These are phyloP conservation scores for Lunasporangiospora selenospora DNA, from an alignment of 192 early-diverging fungal species.

Conservation along the genomic window DNA sequence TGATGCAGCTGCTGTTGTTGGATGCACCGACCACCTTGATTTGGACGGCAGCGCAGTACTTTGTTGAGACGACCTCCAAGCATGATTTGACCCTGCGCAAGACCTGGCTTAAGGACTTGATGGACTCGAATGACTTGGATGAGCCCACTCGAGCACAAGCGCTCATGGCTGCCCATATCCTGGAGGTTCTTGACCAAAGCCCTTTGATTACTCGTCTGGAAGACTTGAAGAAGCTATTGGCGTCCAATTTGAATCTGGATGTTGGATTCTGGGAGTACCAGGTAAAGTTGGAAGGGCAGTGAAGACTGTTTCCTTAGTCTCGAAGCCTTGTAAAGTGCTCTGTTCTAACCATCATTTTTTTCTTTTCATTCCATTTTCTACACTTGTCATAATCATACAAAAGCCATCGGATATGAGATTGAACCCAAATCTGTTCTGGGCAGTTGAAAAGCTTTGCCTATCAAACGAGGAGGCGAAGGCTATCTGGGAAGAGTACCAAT, in stretches of 20 bases:
- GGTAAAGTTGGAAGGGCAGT: constrained; percentile 9
- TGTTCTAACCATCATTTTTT: not conserved
- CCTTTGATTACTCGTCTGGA: constrained; percentile 33
- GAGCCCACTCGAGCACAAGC: constrained; percentile 32
- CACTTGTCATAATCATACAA: no score
- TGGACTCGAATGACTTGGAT: constrained; percentile 24
- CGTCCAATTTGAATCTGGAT: constrained; percentile 23
- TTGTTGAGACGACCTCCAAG: constrained; percentile 57
- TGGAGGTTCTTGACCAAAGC: constrained; percentile 17
- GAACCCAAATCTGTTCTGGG: constrained; percentile 46
- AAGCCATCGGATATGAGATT: constrained; percentile 44
- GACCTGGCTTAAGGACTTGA: constrained; percentile 52
- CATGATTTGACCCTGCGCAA: constrained; percentile 50
- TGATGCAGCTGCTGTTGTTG: constrained; percentile 51
- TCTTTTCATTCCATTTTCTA: not conserved
- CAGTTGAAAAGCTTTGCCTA: constrained; percentile 24
- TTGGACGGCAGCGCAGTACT: constrained; percentile 48
- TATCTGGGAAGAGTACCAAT: constrained; percentile 37
- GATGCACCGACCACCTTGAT: constrained; percentile 21
- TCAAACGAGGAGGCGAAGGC: constrained; percentile 7
- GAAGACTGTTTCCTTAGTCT: no score
- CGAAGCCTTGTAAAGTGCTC: no score
- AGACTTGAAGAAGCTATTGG: constrained; percentile 9
- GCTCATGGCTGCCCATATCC: constrained; percentile 25
- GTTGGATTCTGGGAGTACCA: constrained; percentile 22